Evolutionary conservation across 2,329 filamentous ascomycete genomes (phyloP).

Genomic region (Cryphonectria parasitica): DNA sequence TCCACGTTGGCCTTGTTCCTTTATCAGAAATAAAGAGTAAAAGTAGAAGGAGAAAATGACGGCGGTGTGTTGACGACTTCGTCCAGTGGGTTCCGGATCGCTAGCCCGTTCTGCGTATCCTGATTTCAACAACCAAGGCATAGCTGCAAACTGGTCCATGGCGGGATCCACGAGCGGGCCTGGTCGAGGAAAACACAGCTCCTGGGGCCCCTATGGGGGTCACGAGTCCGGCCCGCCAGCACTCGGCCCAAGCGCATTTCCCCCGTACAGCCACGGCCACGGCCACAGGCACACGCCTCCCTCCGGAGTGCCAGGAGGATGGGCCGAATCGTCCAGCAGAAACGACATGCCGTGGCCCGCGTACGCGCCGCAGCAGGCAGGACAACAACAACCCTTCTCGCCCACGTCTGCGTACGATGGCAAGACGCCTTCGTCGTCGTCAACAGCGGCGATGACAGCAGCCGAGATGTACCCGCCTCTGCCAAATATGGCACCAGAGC

Average conservation of each 20-base stretch:
- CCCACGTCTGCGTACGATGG: slow-evolving; percentile 46
- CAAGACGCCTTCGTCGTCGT: slow-evolving; percentile 41
- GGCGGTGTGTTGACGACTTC: background rate
- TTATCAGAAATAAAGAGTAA: background rate
- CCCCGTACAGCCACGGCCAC: slow-evolving; percentile 50
- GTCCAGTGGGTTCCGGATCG: slow-evolving; percentile 17
- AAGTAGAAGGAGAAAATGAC: background rate
- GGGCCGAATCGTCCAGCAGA: slow-evolving; percentile 42
- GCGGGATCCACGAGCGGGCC: slow-evolving; percentile 46
- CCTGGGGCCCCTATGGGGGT: slow-evolving; percentile 54
- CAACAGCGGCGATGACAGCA: slow-evolving; percentile 38
- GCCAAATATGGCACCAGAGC: slow-evolving; percentile 22
- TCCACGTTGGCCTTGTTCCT: background rate
- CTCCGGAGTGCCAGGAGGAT: slow-evolving; percentile 36
- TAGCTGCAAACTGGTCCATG: slow-evolving; percentile 49
- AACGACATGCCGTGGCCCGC: slow-evolving; percentile 50
- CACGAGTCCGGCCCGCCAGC: slow-evolving; percentile 50
- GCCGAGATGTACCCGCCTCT: slow-evolving; percentile 48
- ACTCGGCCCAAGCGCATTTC: slow-evolving; percentile 50
- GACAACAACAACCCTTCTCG: slow-evolving; percentile 44
- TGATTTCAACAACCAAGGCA: slow-evolving; percentile 44
- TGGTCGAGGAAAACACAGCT: slow-evolving; percentile 43
- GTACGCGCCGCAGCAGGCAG: slow-evolving; percentile 4
- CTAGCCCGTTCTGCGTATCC: slow-evolving; percentile 38
- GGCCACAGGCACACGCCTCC: slow-evolving; percentile 43